phyloP scores from a whole-genome alignment of 192 early-diverging fungal genomes.

The Linderina pennispora region DNA sequence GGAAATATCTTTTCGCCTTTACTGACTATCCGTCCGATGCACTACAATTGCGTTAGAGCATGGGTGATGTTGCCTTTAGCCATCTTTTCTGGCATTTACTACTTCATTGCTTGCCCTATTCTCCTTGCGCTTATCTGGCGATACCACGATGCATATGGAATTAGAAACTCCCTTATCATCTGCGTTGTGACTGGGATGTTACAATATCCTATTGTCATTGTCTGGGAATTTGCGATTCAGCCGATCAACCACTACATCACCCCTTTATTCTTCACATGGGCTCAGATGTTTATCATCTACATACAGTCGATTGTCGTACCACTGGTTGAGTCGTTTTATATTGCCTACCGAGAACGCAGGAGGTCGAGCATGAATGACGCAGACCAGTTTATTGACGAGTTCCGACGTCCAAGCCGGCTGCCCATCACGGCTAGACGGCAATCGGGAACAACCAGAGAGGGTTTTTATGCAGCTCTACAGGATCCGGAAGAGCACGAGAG shows the following conservation, averaged over 20 bases:
- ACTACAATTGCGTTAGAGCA: constrained; percentile 15
- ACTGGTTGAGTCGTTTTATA: constrained; percentile 3
- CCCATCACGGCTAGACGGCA: too few species aligned
- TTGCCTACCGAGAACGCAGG: too few species aligned
- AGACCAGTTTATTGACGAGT: too few species aligned
- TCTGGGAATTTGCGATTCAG: constrained; percentile 2
- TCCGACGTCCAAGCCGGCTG: too few species aligned
- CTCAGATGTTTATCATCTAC: constrained; percentile 10
- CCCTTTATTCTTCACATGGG: constrained; percentile 7
- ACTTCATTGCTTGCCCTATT: constrained; percentile 1
- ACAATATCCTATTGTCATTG: constrained; percentile 6
- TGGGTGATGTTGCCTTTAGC: constrained; percentile 6
- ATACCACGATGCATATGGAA: constrained; percentile 22
- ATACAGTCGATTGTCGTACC: constrained; percentile 9
- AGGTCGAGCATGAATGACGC: too few species aligned
- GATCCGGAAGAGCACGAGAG: constrained; percentile 10
- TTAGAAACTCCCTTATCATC: constrained; percentile 10
- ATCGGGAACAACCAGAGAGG: too few species aligned
- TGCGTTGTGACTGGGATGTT: constrained; percentile 3
- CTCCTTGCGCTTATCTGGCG: constrained; percentile 7
- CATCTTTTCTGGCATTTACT: not conserved
- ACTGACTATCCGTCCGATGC: constrained; percentile 9
- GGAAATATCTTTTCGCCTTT: constrained; percentile 11
- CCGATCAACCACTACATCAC: constrained; percentile 2
- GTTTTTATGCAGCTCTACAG: constrained; percentile 17